Evolutionary conservation across 2,329 filamentous ascomycete species (phyloP), one percentile per base, ranked within the genome.

Genomic region (Aspergillus quadrilineatus): DNA sequence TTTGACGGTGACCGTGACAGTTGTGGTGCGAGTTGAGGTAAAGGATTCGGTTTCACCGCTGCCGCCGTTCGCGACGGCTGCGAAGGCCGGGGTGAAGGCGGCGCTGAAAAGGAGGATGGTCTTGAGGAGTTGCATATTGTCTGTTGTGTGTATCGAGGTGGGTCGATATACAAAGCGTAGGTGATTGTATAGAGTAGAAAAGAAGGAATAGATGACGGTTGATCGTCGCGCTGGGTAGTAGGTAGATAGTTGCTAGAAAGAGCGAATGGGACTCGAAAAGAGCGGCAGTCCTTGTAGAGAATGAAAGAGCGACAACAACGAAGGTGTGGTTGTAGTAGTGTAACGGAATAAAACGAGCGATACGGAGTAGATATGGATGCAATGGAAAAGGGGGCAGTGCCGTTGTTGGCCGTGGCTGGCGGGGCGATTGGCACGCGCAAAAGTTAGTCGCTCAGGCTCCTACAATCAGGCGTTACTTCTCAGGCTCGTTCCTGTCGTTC

Each of bases 111-210:
- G 57, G 36, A 72, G 46, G 51, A 74, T 57, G 56, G 67, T 55
- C 59, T 73, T 75, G 60, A 63, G 61, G 65, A 73, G 63, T 45
- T 72, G 65, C 71, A 74, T 74, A 9, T 61, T 65, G 55, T 17
- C 6, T 42, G 17, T 17, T 17, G 17, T 12, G 10, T 8, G 22
- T 49, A 29, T 39, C 26, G 17, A n/a, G 43, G 29, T 36, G 15
- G 45, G 43, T 44, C 44, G 32, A 22, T 22, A 22, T 22, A 4
- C 2, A 22, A 22, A 22, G 22, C 22, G 22, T 22, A 22, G 22
- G 3, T 22, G 22, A 22, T 22, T 22, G 22, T 22, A 22, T 22
- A 22, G 22, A 48, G 34, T 39, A 15, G 12, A 42, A 53, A 53
- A 48, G 28, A 45, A 14, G 12, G 46, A 53, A 50, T 36, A 32